Evolutionary conservation across 225 moss, liverwort and hornwort species (phyloP).

Genomic region (Sphagnum tenellum): DNA sequence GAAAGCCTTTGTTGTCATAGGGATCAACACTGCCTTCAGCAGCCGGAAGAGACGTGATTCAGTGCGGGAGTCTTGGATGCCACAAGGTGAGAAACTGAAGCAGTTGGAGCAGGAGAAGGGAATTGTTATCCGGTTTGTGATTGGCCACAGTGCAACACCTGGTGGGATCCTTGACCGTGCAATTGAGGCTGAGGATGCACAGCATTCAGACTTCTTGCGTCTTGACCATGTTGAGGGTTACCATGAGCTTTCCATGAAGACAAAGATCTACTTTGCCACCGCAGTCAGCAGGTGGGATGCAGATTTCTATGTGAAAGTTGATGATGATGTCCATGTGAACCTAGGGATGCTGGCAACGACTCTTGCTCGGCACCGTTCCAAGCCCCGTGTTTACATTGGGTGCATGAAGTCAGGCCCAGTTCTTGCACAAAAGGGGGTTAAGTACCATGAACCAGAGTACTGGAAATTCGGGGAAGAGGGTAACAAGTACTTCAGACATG

Average conservation of each 20-base stretch:
- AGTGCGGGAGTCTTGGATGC: constrained; percentile 95
- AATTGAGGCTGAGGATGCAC: constrained; percentile 85
- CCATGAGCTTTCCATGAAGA: constrained; percentile 91
- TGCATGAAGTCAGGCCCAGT: constrained; percentile 98
- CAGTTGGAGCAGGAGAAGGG: constrained; percentile 82
- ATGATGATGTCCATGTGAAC: constrained; percentile 96
- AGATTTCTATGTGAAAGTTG: constrained; percentile 95
- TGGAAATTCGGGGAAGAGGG: constrained; percentile 99
- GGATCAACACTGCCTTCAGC: constrained; percentile 95
- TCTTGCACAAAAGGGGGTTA: constrained; percentile 59
- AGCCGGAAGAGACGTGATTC: constrained; percentile 85
- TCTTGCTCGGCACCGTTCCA: constrained; percentile 64
- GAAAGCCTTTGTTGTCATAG: constrained; percentile 86
- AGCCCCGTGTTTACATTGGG: constrained; percentile 88
- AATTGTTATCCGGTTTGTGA: constrained; percentile 92
- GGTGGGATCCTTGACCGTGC: constrained; percentile 94
- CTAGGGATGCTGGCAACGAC: constrained; percentile 79
- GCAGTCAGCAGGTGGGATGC: constrained; percentile 87
- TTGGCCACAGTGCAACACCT: constrained; percentile 86
- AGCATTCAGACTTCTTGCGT: constrained; percentile 77
- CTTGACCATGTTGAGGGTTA: constrained; percentile 95
- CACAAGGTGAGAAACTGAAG: constrained; percentile 71
- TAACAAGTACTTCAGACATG: constrained; percentile 95
- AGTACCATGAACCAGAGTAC: constrained; percentile 96
- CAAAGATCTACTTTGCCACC: constrained; percentile 93